Evolutionary conservation across 2,329 filamentous ascomycete species (phyloP).

Genomic region (Sporothrix inflata): DNA sequence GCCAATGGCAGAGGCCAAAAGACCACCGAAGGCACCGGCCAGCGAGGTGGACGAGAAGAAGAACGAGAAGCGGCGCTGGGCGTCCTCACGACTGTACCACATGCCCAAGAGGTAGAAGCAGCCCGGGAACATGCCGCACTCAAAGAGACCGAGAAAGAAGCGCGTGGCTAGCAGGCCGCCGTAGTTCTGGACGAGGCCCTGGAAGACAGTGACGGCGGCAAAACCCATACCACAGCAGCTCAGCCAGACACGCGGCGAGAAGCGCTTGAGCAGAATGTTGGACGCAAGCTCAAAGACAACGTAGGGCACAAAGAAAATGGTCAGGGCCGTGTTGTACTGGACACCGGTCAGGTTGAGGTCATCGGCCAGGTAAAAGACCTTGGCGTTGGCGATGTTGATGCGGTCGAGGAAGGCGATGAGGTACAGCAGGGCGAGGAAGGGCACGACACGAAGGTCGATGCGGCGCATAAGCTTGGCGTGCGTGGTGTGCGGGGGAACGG

Average conservation of each 20-base stretch:
- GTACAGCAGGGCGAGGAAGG: slow-evolving; percentile 73
- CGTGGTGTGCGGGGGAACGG: slow-evolving; percentile 58
- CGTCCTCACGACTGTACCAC: slow-evolving; percentile 88
- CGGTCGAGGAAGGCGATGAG: slow-evolving; percentile 71
- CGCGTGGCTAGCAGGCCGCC: slow-evolving; percentile 43
- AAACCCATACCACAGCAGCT: slow-evolving; percentile 80
- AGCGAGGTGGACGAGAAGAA: slow-evolving; percentile 86
- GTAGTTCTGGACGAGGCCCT: slow-evolving; percentile 42
- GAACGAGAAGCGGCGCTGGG: slow-evolving; percentile 89
- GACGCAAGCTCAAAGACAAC: slow-evolving; percentile 72
- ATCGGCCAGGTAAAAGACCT: slow-evolving; percentile 62
- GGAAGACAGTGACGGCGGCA: slow-evolving; percentile 37
- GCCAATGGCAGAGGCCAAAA: slow-evolving; percentile 85
- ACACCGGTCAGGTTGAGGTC: slow-evolving; percentile 64
- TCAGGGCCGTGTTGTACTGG: slow-evolving; percentile 69
- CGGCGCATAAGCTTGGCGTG: slow-evolving; percentile 68
- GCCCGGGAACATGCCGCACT: slow-evolving; percentile 74
- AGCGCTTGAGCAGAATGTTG: slow-evolving; percentile 70
- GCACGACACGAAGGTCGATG: slow-evolving; percentile 72
- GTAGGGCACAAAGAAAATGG: slow-evolving; percentile 83
- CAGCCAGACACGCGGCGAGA: slow-evolving; percentile 72
- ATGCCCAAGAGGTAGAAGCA: slow-evolving; percentile 78
- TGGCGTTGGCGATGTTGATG: slow-evolving; percentile 80
- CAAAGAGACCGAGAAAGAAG: slow-evolving; percentile 46
- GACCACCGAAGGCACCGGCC: slow-evolving; percentile 81